A percentile compares a stretch with the other conserved stretches of the same genome.
These are phyloP conservation scores for Populus hybrid DNA, from an alignment of 441 rosid species.

Conservation along the genomic window DNA sequence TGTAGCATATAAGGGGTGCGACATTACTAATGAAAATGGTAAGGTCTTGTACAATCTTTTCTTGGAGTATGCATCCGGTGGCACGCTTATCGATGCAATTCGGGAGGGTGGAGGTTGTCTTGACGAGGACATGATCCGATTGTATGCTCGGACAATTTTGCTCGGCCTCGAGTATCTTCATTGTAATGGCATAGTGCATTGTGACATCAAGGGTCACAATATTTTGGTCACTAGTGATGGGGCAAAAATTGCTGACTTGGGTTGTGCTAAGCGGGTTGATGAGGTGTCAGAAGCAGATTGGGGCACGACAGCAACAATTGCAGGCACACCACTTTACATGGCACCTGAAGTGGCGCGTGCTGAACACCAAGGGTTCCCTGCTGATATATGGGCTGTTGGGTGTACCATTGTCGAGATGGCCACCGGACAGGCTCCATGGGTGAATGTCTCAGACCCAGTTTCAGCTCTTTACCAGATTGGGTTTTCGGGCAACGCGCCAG, in stretches of 20 bases:
- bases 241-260: slow-evolving; percentile 68
- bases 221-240: slow-evolving; percentile 45
- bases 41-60: slow-evolving; percentile 45
- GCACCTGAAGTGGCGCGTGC: slow-evolving; percentile 92
- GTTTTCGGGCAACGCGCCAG: slow-evolving; percentile 49
- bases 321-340: slow-evolving; percentile 72
- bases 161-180: slow-evolving; percentile 54
- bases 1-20: slow-evolving; percentile 45
- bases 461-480: slow-evolving; percentile 60
- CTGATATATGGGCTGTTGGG: slow-evolving; percentile 84
- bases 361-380: slow-evolving; percentile 49
- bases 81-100: slow-evolving; percentile 39
- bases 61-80: slow-evolving; percentile 45
- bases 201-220: slow-evolving; percentile 66
- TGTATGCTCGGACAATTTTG: slow-evolving; percentile 36
- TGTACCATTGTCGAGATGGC: slow-evolving; percentile 63
- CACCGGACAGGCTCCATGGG: slow-evolving; percentile 58
- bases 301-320: slow-evolving; percentile 3
- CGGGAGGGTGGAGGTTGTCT: slow-evolving; percentile 28
- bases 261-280: slow-evolving; percentile 48
- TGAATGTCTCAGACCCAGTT: slow-evolving; percentile 37
- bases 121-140: slow-evolving; percentile 31
- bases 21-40: slow-evolving; percentile 39
- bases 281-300: not conserved
- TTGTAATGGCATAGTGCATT: slow-evolving; percentile 53